phyloP scores from a whole-genome alignment of 208 protist species.

The Kentomonas sorsogonicus region DNA sequence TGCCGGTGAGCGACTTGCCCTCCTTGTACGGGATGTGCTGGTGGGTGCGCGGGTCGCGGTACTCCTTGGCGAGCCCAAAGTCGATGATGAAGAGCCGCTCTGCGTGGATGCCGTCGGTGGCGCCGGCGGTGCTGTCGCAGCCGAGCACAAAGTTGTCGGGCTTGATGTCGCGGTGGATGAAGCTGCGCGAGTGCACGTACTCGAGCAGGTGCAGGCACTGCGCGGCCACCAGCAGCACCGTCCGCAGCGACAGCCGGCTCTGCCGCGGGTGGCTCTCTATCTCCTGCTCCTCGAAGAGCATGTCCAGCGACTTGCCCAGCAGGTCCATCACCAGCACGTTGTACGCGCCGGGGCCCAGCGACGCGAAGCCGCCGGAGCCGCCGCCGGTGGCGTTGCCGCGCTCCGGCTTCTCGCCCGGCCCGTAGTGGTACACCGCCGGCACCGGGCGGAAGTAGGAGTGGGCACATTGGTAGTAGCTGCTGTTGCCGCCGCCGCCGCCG shows the following conservation, averaged over 20 bases:
- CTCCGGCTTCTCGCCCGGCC: no score
- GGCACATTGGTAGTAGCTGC: no score
- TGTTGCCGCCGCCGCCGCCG: no score
- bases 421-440: background rate
- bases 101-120: background rate
- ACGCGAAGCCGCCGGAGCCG: background rate
- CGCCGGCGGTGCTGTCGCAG: slow-evolving; percentile 13
- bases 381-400: background rate
- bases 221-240: no score
- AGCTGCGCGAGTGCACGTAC: slow-evolving; percentile 31
- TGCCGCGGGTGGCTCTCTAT: background rate
- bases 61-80: slow-evolving; percentile 88
- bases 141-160: slow-evolving; percentile 51
- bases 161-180: slow-evolving; percentile 49
- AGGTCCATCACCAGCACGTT: slow-evolving; percentile 84
- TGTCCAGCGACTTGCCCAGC: slow-evolving; percentile 47
- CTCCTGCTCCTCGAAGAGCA: background rate
- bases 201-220: slow-evolving; percentile 49
- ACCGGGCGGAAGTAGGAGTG: background rate
- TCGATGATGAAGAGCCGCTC: background rate
- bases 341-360: slow-evolving; percentile 78
- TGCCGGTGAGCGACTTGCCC: slow-evolving; percentile 99
- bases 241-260: no score
- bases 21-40: slow-evolving; percentile 99
- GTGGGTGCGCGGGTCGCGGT: slow-evolving; percentile 96